phyloP scores from a whole-genome alignment of 176 grass and related monocot genomes.

The Zizania latifolia region DNA sequence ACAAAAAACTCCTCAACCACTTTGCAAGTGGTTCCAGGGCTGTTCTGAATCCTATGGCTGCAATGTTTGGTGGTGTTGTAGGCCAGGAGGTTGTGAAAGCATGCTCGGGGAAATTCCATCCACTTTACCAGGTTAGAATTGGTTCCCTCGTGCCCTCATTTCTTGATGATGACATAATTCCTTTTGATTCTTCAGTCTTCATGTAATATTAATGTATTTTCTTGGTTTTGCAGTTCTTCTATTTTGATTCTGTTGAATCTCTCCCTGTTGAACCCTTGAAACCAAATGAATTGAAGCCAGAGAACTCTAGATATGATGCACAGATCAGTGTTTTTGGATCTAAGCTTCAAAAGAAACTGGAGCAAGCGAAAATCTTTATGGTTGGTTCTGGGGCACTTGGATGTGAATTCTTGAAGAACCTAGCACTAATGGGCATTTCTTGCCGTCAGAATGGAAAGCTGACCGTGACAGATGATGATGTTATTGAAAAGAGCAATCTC shows the following conservation, averaged over 20 bases:
- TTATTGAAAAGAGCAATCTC: slow-evolving; percentile 96
- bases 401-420: slow-evolving; percentile 91
- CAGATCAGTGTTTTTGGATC: slow-evolving; percentile 85
- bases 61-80: slow-evolving; percentile 90
- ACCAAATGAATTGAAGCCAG: slow-evolving; percentile 50
- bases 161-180: not conserved
- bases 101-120: slow-evolving; percentile 93
- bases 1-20: slow-evolving; percentile 68
- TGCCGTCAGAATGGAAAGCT: slow-evolving; percentile 60
- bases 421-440: slow-evolving; percentile 86
- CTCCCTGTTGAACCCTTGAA: slow-evolving; percentile 73
- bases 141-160: not conserved
- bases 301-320: slow-evolving; percentile 73
- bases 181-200: not conserved
- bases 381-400: slow-evolving; percentile 88
- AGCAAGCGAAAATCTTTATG: slow-evolving; percentile 80
- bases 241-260: slow-evolving; percentile 93
- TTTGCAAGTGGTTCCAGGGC: slow-evolving; percentile 72
- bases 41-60: slow-evolving; percentile 90
- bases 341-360: slow-evolving; percentile 73
- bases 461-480: slow-evolving; percentile 88
- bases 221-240: slow-evolving; percentile 80
- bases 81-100: slow-evolving; percentile 92
- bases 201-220: not conserved
- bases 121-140: slow-evolving; percentile 70